Percentiles rank a stretch among this genome's conserved stretches.
Evolutionary conservation across 495 filamentous ascomycete genomes (phyloP).

Genomic region (Trichocladium antarcticum): DNA sequence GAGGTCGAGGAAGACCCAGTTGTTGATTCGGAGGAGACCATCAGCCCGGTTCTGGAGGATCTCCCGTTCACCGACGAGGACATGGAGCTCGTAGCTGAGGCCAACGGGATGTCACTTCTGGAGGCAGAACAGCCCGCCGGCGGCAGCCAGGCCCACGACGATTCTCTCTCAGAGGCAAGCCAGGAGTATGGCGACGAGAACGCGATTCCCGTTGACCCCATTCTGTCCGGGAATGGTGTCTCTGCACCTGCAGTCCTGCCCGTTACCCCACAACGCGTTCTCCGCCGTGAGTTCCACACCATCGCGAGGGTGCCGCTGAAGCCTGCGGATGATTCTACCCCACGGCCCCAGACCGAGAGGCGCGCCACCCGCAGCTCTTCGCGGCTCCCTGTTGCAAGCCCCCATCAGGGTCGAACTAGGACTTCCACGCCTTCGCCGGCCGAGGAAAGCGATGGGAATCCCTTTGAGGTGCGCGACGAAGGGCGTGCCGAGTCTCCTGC

Average conservation of each 20-base stretch:
- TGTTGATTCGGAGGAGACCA: constrained; percentile 5
- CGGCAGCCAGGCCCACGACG: constrained; percentile 28
- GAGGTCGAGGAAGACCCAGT: constrained; percentile 29
- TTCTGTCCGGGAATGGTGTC: constrained; percentile 16
- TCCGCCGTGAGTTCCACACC: constrained; percentile 46
- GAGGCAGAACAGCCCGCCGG: constrained; percentile 25
- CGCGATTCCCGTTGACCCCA: constrained; percentile 43
- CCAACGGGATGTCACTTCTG: constrained; percentile 43
- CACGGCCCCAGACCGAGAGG: constrained; percentile 37
- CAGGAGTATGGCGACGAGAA: constrained; percentile 56
- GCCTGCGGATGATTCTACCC: constrained; percentile 51
- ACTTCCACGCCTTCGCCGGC: constrained; percentile 36
- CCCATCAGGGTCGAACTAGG: constrained; percentile 24
- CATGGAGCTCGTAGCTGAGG: constrained; percentile 37
- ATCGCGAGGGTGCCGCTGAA: constrained; percentile 68
- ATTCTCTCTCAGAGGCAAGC: constrained; percentile 45
- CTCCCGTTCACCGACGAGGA: constrained; percentile 35
- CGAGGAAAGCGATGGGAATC: constrained; percentile 22
- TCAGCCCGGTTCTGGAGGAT: constrained; percentile 27
- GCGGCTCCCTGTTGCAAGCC: constrained; percentile 31
- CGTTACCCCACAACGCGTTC: constrained; percentile 27
- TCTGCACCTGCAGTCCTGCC: constrained; percentile 14
- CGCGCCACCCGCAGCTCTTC: constrained; percentile 46
- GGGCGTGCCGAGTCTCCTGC: constrained; percentile 14
- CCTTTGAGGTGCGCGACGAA: constrained; percentile 12